phyloP scores from a whole-genome alignment of 306 rosid genomes.

The Glycine tomentella region DNA sequence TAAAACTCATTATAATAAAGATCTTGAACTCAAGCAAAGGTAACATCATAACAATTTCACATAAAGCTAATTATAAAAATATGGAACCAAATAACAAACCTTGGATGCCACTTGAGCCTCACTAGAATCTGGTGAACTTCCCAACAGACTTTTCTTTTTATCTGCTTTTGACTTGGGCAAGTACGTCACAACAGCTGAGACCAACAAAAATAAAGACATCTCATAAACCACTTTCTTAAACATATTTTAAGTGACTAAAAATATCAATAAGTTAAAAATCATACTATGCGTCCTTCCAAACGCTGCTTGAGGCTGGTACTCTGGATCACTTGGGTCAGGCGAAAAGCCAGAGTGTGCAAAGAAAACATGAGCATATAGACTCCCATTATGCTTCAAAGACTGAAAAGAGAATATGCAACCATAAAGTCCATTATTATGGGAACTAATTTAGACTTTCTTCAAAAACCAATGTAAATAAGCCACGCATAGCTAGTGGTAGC shows the following conservation, averaged over 20 bases:
- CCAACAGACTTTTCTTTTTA: conserved; percentile 81
- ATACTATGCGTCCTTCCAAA: conserved; percentile 82
- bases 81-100: conserved; percentile 51
- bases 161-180: conserved; percentile 79
- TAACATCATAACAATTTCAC: too few species aligned
- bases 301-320: conserved; percentile 76
- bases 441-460: conserved; percentile 26
- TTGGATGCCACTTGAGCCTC: conserved; percentile 57
- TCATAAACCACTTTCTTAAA: conserved; percentile 28
- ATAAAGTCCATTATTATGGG: conserved; percentile 3
- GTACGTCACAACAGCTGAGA: conserved; percentile 79
- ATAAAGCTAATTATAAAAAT: too few species aligned
- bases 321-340: conserved; percentile 90
- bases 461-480: conserved; percentile 24
- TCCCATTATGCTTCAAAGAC: conserved; percentile 84
- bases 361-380: conserved; percentile 86
- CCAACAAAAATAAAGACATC: conserved; percentile 42
- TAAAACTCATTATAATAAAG: background rate
- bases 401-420: conserved; percentile 48
- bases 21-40: too few species aligned
- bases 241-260: background rate
- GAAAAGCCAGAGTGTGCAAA: conserved; percentile 89
- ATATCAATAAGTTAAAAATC: conserved; percentile 32
- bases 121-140: conserved; percentile 63
- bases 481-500: conserved; percentile 8